Percentiles rank a stretch among this genome's conserved stretches.
Evolutionary conservation across 2,329 filamentous ascomycete genomes (phyloP).

Genomic region (Cordyceps sp.): DNA sequence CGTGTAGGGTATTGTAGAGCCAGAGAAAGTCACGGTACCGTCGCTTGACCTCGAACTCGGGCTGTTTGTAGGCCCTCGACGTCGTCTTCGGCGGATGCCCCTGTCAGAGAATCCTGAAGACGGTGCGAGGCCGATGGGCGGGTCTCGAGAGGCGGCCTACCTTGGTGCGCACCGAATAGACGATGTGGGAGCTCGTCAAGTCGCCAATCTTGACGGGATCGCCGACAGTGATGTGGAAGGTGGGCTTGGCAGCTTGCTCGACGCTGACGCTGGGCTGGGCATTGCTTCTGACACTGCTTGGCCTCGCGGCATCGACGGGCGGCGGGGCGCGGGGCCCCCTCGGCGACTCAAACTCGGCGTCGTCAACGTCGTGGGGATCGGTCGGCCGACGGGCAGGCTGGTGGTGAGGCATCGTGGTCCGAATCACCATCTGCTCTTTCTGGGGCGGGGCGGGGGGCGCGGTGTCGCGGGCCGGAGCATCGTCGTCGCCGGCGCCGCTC

Average conservation of each 20-base stretch:
- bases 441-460: constrained; percentile 53
- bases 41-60: constrained; percentile 84
- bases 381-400: constrained; percentile 26
- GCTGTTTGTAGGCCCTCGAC: constrained; percentile 85
- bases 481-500: constrained; percentile 42
- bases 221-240: constrained; percentile 78
- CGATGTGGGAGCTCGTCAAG: constrained; percentile 90
- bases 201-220: constrained; percentile 98
- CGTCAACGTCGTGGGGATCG: constrained; percentile 50
- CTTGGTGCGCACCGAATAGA: constrained; percentile 90
- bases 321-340: constrained; percentile 46
- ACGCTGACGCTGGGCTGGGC: constrained; percentile 69
- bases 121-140: no score
- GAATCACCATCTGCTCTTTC: constrained; percentile 48
- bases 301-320: constrained; percentile 41
- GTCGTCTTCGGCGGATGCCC: constrained; percentile 54
- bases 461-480: constrained; percentile 16
- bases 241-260: constrained; percentile 85
- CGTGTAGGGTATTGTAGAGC: constrained; percentile 89
- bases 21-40: constrained; percentile 94
- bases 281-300: constrained; percentile 31
- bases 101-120: no score
- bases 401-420: constrained; percentile 36
- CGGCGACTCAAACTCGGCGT: constrained; percentile 46
- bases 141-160: constrained; percentile 29